Percentiles rank a stretch among this genome's conserved stretches.
Conservation (phyloP, 805 yeast species). For the Schwanniomyces pseudopolymorphus region DNA sequence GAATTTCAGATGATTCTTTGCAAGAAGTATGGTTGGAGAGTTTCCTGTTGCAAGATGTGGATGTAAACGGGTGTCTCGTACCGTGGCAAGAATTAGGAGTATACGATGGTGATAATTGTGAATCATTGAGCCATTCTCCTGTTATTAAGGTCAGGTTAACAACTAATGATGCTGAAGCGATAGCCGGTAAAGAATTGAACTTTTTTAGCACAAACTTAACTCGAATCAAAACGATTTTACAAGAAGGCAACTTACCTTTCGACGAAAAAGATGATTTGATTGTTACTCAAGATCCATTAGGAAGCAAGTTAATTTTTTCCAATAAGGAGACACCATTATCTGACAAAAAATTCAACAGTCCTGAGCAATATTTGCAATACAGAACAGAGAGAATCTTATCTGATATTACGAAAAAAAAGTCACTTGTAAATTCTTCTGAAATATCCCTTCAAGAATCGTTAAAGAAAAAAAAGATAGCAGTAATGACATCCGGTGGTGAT, state of each 20-base stretch:
- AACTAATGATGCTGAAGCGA: conserved; percentile 8
- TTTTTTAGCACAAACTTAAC: conserved; percentile 33
- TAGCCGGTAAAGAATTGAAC: conserved; percentile 17
- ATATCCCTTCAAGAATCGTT: conserved; percentile 4
- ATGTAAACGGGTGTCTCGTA: conserved; percentile 28
- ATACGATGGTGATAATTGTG: conserved; percentile 37
- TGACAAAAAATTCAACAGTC: conserved; percentile 14
- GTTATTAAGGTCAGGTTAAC: conserved; percentile 37
- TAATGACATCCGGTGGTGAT: conserved; percentile 82
- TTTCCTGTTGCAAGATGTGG: conserved; percentile 50
- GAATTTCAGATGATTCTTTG: conserved; percentile 64
- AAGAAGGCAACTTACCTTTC: conserved; percentile 4
- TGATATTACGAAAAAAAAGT: not conserved
- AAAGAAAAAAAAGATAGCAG: conserved; percentile 56
- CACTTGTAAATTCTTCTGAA: conserved; percentile 6
- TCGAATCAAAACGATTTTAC: conserved; percentile 18
- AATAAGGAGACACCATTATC: conserved; percentile 20
- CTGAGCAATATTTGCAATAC: conserved; percentile 27
- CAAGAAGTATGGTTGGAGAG: conserved; percentile 73
- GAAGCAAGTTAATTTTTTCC: conserved; percentile 29
- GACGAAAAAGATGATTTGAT: conserved; percentile 10
- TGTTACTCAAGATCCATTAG: conserved; percentile 31
- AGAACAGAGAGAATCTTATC: conserved; percentile 21
- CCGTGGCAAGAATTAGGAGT: conserved; percentile 44
- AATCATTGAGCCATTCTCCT: conserved; percentile 25